Conservation (phyloP, 108 stramenopile genomes). For the Mayamaea pseudoterrestris region DNA sequence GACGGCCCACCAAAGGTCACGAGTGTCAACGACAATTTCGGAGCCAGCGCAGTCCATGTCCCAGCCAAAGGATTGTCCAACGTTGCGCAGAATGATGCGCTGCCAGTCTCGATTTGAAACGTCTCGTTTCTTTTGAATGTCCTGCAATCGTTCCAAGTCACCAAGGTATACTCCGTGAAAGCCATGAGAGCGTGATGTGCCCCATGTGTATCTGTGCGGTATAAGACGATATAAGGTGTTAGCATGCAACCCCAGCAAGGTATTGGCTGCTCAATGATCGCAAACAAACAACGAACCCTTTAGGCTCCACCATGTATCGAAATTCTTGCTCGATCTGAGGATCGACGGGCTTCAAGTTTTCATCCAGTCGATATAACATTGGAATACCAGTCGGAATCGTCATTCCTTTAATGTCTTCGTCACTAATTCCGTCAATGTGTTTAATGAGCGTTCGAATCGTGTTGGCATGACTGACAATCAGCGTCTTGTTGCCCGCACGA, state of each 20-base stretch:
- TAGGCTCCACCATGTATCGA: constrained; percentile 69
- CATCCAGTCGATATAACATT: constrained; percentile 70
- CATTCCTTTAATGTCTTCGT: constrained; percentile 80
- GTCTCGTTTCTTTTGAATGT: constrained; percentile 75
- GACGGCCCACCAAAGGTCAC: constrained; percentile 62
- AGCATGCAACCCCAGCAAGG: neutral
- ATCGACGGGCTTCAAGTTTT: constrained; percentile 66
- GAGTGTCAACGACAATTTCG: constrained; percentile 49
- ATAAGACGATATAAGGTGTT: neutral
- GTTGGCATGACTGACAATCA: constrained; percentile 81
- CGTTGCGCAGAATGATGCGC: constrained; percentile 64
- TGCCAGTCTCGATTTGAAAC: constrained; percentile 74
- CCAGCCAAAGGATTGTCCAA: constrained; percentile 41
- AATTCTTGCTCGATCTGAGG: constrained; percentile 66
- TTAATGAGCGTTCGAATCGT: constrained; percentile 76
- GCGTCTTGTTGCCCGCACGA: constrained; percentile 53
- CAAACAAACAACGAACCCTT: constrained; percentile 38
- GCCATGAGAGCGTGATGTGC: constrained; percentile 48
- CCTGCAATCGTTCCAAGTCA: constrained; percentile 72
- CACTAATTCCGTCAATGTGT: constrained; percentile 70
- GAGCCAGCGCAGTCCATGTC: constrained; percentile 5
- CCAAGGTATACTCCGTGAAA: constrained; percentile 78
- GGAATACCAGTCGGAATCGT: constrained; percentile 80
- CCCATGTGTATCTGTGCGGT: constrained; percentile 50
- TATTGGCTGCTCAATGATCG: neutral